Evolutionary conservation across 2,329 filamentous ascomycete genomes (phyloP), one percentile per base, ranked within the genome.

Genomic region (Fusarium sp.): DNA sequence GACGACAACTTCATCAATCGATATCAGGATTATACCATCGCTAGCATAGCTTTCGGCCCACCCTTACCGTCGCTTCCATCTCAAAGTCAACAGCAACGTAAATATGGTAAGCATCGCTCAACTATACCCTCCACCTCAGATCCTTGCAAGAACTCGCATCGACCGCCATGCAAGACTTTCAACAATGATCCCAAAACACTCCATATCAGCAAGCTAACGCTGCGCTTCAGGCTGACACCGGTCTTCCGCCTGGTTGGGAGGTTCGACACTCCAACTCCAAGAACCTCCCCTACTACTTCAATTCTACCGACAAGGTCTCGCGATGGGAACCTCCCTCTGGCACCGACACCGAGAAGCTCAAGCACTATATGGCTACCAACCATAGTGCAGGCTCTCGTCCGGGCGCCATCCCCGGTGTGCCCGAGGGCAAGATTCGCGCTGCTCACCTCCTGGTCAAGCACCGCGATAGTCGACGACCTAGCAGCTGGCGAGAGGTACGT

Each of bases 221-320:
- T 25, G 6, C 26, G 28, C 46, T 11, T 10, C 69, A 90, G 87
- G 80, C 85, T 73, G 90, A 93, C 53, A 88, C 90, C 69, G 94
- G 94, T 76, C 87, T 97, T 64, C 93, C 93, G 62, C 77, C 87
- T 45, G 88, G 88, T 77, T 97, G 94, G 93, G 95, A 98, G 81
- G 92, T 99, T 74, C 92, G 95, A 77, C 92, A 96, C 81, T 97
- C 92, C 78, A 96, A 97, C 83, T 96, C 92, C 78, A 98, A 97
- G 83, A 96, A 96, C 80, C 90, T 98, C 32, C 95, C 95, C 34
- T 99, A 99, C 84, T 99, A 98, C 83, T 98, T 97, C 89, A 96
- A 97, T 79, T 82, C 90, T 41, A 81, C 80, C 69, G 91, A 92
- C 64, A 94, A 93, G 77, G 88, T 92, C 75, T 98, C 95, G 64